Conservation (phyloP, 768 basidiomycete genomes). For the Suillus paluster region DNA sequence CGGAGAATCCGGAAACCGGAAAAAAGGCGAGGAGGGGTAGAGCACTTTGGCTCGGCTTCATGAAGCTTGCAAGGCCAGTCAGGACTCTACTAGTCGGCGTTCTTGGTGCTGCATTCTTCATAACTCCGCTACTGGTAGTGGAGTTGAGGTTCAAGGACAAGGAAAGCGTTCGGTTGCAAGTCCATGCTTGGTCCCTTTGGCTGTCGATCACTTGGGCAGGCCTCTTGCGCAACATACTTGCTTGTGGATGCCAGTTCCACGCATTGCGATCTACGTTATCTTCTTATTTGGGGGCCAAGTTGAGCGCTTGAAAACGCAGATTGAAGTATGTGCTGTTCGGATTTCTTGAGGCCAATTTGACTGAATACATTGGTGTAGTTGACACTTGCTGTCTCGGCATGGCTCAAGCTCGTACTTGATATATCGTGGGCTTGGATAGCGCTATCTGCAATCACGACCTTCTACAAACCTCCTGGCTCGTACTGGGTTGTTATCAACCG, state of each 20-base stretch:
- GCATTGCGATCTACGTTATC: conserved; percentile 55
- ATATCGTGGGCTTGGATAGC: conserved; percentile 77
- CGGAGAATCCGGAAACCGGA: conserved; percentile 25
- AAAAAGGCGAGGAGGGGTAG: conserved; percentile 64
- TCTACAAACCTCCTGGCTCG: conserved; percentile 60
- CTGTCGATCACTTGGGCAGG: conserved; percentile 68
- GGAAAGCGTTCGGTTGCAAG: conserved; percentile 50
- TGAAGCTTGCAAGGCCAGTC: conserved; percentile 64
- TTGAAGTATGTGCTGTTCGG: conserved; percentile 54
- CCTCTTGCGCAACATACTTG: conserved; percentile 61
- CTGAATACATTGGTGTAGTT: conserved; percentile 45
- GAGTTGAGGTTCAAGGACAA: conserved; percentile 60
- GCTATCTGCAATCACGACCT: conserved; percentile 61
- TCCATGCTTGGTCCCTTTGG: conserved; percentile 71
- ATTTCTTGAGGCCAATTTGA: not conserved
- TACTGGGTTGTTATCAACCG: conserved; percentile 76
- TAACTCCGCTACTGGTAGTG: conserved; percentile 73
- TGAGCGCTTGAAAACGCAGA: conserved; percentile 67
- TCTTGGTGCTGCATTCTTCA: conserved; percentile 65
- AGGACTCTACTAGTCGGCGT: conserved; percentile 61
- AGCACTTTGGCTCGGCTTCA: conserved; percentile 64
- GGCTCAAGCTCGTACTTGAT: conserved; percentile 73
- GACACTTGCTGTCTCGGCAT: conserved; percentile 66
- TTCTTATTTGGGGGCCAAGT: conserved; percentile 62
- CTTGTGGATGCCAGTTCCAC: conserved; percentile 67